phyloP scores from a whole-genome alignment of 2,329 filamentous ascomycete genomes.

The Ciborinia camelliae region DNA sequence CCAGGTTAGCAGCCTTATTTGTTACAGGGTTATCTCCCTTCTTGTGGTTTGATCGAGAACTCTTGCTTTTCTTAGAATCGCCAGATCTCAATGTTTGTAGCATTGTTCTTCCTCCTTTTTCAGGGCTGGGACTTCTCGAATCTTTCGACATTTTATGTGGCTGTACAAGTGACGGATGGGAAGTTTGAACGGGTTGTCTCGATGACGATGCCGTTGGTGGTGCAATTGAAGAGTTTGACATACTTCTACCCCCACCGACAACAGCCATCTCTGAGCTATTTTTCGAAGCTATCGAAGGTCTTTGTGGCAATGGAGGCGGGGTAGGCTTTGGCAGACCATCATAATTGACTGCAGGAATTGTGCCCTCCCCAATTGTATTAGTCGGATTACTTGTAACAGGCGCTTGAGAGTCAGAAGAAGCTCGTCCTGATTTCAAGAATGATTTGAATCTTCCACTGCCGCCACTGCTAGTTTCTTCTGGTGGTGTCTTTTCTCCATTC shows the following conservation, averaged over 20 bases:
- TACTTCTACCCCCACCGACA: constrained; percentile 34
- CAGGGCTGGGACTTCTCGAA: constrained; percentile 53
- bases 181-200: constrained; percentile 20
- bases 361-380: constrained; percentile 65
- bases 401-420: constrained; percentile 11
- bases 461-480: constrained; percentile 73
- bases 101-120: constrained; percentile 54
- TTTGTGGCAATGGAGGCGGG: constrained; percentile 52
- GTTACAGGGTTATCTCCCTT: constrained; percentile 49
- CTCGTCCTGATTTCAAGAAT: constrained; percentile 10
- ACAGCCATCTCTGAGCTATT: constrained; percentile 50
- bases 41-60: constrained; percentile 33
- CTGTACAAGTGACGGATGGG: constrained; percentile 26
- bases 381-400: neutral
- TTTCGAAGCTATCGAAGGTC: constrained; percentile 46
- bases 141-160: constrained; percentile 35
- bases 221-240: constrained; percentile 21
- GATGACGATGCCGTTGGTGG: constrained; percentile 25
- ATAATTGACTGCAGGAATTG: constrained; percentile 76
- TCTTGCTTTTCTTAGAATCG: constrained; percentile 47
- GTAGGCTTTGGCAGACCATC: constrained; percentile 71
- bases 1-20: constrained; percentile 61
- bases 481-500: constrained; percentile 78
- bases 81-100: constrained; percentile 56
- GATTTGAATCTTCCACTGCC: constrained; percentile 17